phyloP scores from a whole-genome alignment of 139 green algal species.

The Yamagishiella unicocca region DNA sequence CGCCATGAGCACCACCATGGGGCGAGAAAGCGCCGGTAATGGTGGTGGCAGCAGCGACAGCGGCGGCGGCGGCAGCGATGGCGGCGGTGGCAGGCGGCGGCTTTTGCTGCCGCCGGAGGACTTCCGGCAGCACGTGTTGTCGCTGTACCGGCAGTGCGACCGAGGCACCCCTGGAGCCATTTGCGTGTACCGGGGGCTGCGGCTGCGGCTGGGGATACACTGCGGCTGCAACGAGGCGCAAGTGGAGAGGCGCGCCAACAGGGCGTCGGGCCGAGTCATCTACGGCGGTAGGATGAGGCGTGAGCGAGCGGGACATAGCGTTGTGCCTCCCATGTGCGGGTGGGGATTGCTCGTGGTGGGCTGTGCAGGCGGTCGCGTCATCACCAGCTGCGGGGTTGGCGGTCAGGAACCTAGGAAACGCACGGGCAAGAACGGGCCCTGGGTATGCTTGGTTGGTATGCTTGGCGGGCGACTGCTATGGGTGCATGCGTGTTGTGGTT shows the following conservation, averaged over 20 bases:
- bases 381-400: too few species aligned
- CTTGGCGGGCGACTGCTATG: too few species aligned
- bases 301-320: too few species aligned
- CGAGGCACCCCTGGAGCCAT: background rate
- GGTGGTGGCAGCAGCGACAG: background rate
- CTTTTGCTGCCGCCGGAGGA: background rate
- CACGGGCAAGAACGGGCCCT: too few species aligned
- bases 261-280: background rate
- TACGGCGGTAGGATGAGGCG: slow-evolving; percentile 6
- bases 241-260: background rate
- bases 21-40: too few species aligned
- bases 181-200: slow-evolving; percentile 10
- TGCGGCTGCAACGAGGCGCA: background rate
- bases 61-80: background rate
- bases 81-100: background rate
- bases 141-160: background rate
- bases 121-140: background rate
- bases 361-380: too few species aligned
- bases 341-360: too few species aligned
- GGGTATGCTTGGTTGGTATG: too few species aligned
- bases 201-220: slow-evolving; percentile 27
- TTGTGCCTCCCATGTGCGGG: too few species aligned
- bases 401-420: too few species aligned
- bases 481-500: too few species aligned
- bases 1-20: too few species aligned